phyloP scores from a whole-genome alignment of 176 grass and related monocot species.

The Microstegium vimineum region DNA sequence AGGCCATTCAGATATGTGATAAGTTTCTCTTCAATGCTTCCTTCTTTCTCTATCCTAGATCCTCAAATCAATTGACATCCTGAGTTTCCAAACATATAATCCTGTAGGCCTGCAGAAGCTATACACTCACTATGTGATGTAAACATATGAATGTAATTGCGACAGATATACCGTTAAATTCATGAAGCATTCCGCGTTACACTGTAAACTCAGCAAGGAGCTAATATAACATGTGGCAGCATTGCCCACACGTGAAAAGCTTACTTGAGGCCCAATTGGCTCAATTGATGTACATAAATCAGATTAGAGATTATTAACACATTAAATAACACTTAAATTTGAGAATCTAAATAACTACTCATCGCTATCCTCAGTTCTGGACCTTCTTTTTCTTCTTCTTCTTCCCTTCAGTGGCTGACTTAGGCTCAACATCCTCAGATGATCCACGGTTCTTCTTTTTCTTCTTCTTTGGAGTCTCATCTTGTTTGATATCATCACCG shows the following conservation, averaged over 20 bases:
- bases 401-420: conserved; percentile 34
- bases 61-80: background rate
- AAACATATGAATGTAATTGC: background rate
- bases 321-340: background rate
- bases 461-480: conserved; percentile 9
- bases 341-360: background rate
- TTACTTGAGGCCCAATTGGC: background rate
- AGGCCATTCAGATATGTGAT: background rate
- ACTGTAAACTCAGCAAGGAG: background rate
- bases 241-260: background rate
- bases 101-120: background rate
- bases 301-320: background rate
- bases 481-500: background rate
- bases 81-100: background rate
- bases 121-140: background rate
- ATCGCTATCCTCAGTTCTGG: background rate
- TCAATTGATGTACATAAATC: background rate
- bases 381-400: conserved; percentile 46
- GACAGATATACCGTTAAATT: background rate
- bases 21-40: background rate
- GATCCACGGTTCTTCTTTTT: conserved; percentile 38
- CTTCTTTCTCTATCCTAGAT: background rate
- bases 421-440: conserved; percentile 16
- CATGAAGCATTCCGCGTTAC: background rate
- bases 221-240: background rate